Conservation (phyloP, 1,284 basidiomycete genomes). For the Leccinum pallidistipes region DNA sequence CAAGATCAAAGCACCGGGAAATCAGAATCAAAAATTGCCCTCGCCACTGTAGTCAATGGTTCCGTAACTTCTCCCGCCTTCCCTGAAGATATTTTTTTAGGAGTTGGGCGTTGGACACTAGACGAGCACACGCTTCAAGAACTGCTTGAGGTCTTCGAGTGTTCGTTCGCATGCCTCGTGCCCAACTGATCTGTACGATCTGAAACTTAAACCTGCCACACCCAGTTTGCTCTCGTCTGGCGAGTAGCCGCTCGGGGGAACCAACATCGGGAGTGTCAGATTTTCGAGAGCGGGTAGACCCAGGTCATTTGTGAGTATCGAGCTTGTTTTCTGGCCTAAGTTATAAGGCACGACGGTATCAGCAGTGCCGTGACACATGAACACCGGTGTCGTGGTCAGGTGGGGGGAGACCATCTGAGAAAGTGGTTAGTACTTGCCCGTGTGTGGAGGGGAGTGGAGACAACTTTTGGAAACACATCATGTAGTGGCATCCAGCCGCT, state of each 20-base stretch:
- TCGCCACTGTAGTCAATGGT: neutral
- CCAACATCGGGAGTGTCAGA: constrained; percentile 25
- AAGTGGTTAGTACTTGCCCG: constrained; percentile 7
- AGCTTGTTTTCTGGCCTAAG: constrained; percentile 49
- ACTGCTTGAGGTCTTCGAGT: constrained; percentile 53
- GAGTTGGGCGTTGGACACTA: constrained; percentile 5
- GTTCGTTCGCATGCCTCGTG: constrained; percentile 71
- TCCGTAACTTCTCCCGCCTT: constrained; percentile 1
- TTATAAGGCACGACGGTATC: constrained; percentile 71
- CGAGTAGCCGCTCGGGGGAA: constrained; percentile 26
- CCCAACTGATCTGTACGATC: constrained; percentile 57
- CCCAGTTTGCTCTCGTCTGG: constrained; percentile 27
- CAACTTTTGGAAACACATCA: constrained; percentile 32
- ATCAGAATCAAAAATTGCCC: neutral
- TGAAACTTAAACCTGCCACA: constrained; percentile 54
- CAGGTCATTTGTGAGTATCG: constrained; percentile 52
- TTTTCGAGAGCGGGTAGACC: constrained; percentile 43
- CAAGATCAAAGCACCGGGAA: constrained; percentile 3
- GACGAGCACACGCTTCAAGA: constrained; percentile 57
- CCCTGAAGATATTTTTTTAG: neutral
- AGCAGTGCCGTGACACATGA: constrained; percentile 84
- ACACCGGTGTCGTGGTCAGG: constrained; percentile 68
- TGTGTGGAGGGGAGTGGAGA: neutral
- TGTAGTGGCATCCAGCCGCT: constrained; percentile 77
- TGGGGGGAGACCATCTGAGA: constrained; percentile 57